Evolutionary conservation across 1,284 basidiomycete genomes (phyloP).

Genomic region (Trichosporon inkin): DNA sequence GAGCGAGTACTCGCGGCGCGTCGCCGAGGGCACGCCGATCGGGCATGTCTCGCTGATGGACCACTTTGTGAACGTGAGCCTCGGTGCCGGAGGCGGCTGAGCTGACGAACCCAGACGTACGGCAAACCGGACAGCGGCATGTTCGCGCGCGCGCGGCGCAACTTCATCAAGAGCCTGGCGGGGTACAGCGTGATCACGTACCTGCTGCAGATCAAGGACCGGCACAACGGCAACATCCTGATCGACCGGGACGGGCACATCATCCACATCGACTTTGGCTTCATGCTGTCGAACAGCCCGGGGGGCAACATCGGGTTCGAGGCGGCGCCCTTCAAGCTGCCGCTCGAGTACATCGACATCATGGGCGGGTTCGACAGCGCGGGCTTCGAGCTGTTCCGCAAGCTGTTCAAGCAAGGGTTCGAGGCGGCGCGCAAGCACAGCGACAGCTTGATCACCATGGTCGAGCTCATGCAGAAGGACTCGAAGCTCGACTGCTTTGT

Average conservation of each 20-base stretch:
- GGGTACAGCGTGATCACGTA: constrained; percentile 94
- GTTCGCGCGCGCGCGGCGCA: constrained; percentile 77
- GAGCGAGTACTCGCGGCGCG: constrained; percentile 84
- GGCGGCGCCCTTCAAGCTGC: constrained; percentile 96
- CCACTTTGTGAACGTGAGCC: constrained; percentile 77
- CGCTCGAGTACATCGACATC: constrained; percentile 91
- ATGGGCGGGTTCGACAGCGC: constrained; percentile 78
- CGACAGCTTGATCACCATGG: constrained; percentile 90
- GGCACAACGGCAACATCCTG: constrained; percentile 98
- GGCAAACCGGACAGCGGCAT: constrained; percentile 82
- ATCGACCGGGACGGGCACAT: constrained; percentile 87
- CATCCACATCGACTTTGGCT: constrained; percentile 90
- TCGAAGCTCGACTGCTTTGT: constrained; percentile 89
- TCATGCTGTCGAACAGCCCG: constrained; percentile 94
- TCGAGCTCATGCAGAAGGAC: constrained; percentile 97
- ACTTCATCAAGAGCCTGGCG: constrained; percentile 91
- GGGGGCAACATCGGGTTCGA: constrained; percentile 94
- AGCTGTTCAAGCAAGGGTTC: constrained; percentile 87
- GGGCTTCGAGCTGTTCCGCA: constrained; percentile 78
- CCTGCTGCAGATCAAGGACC: constrained; percentile 95
- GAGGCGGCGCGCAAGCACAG: constrained; percentile 92
- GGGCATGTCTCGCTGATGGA: constrained; percentile 83
- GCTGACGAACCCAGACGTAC: constrained; percentile 63
- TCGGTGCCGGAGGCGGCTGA: not conserved
- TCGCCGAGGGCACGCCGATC: constrained; percentile 67